Evolutionary conservation across 2,329 filamentous ascomycete species (phyloP).

Genomic region (Colletotrichum somersetense): DNA sequence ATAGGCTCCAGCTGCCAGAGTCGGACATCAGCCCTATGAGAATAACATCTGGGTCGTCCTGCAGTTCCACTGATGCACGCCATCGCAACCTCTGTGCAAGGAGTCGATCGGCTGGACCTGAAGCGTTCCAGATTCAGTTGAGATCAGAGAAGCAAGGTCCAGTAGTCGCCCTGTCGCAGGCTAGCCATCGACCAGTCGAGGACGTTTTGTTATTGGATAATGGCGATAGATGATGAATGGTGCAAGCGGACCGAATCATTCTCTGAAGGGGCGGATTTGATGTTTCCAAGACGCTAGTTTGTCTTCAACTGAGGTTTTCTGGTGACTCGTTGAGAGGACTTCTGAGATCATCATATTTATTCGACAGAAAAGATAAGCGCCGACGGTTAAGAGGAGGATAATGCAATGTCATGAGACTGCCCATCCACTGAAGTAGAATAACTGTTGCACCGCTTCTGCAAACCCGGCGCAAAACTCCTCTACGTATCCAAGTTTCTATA

Average conservation of each 20-base stretch:
- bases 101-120: conserved; percentile 8
- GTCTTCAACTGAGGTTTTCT: neutral
- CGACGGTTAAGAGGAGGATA: neutral
- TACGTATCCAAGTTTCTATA: neutral
- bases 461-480: neutral
- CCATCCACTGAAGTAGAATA: neutral
- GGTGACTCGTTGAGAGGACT: neutral
- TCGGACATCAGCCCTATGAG: conserved; percentile 33
- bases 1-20: neutral
- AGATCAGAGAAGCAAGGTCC: conserved; percentile 6
- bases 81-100: conserved; percentile 19
- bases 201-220: conserved; percentile 36
- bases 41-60: conserved; percentile 10
- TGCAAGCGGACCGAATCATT: neutral
- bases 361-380: no score
- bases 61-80: conserved; percentile 33
- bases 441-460: neutral
- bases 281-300: neutral
- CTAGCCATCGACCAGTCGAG: conserved; percentile 19
- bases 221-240: conserved; percentile 14
- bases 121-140: conserved; percentile 40
- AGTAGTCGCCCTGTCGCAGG: conserved; percentile 36
- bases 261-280: neutral
- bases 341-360: neutral
- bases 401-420: neutral